Conservation (phyloP, 768 basidiomycete genomes). For the Leccinum disarticulatum region DNA sequence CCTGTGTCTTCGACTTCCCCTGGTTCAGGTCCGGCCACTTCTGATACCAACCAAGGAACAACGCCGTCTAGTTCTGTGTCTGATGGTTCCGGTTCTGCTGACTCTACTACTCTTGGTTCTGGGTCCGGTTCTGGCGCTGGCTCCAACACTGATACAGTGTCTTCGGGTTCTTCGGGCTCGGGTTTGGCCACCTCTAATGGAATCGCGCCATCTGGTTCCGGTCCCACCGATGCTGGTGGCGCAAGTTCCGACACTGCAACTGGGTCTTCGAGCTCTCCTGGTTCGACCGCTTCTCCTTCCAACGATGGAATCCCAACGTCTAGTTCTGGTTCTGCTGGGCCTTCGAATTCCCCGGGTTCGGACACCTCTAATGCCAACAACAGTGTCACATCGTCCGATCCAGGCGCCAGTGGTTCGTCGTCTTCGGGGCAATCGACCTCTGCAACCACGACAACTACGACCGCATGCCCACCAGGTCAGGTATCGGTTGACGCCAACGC, state of each 20-base stretch:
- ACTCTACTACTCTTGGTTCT: background rate
- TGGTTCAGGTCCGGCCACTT: background rate
- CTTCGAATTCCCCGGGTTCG: conserved; percentile 4
- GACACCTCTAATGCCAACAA: background rate
- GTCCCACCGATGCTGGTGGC: background rate
- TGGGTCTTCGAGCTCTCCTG: background rate
- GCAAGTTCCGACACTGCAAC: too few relatives aligned
- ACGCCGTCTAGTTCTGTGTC: too few relatives aligned
- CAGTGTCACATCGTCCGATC: background rate
- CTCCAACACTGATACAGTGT: background rate
- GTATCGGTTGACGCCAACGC: background rate
- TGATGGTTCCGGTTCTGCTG: background rate
- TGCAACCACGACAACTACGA: conserved; percentile 1
- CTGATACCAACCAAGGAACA: background rate
- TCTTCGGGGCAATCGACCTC: background rate
- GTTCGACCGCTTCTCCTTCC: background rate
- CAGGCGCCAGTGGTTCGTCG: background rate
- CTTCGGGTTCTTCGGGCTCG: background rate
- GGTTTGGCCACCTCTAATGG: background rate
- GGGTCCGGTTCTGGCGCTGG: background rate
- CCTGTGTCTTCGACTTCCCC: background rate
- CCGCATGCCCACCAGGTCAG: conserved; percentile 18
- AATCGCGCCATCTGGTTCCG: background rate
- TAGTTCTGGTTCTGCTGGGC: background rate
- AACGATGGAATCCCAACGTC: background rate